Percentiles rank a stretch among this genome's conserved stretches.
Evolutionary conservation across 2,329 filamentous ascomycete genomes (phyloP).

Genomic region (Nothophoma quercina): DNA sequence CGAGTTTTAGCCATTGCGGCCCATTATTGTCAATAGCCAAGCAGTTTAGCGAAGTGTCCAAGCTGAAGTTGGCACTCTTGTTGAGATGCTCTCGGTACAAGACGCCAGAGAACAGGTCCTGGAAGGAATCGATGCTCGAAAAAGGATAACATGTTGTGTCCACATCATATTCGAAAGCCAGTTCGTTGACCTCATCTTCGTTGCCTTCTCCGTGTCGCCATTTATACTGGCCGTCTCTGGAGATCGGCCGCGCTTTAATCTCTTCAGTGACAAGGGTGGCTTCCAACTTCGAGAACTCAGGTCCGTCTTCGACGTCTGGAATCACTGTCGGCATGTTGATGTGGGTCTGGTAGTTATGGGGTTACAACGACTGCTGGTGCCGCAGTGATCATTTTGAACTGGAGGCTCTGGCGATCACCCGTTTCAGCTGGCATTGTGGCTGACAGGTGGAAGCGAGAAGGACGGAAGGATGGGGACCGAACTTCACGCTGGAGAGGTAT

Average conservation of each 20-base stretch:
- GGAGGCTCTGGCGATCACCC: too few species aligned
- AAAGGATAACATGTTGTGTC: neutral
- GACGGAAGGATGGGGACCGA: too few species aligned
- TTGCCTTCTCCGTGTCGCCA: too few species aligned
- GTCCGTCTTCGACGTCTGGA: neutral
- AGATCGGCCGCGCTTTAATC: neutral
- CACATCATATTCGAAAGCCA: neutral
- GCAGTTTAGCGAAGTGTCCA: neutral
- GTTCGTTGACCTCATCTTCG: neutral
- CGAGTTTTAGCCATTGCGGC: neutral
- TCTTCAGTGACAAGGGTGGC: neutral
- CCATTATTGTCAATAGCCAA: neutral
- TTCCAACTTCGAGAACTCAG: constrained; percentile 3
- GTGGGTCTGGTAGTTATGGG: too few species aligned
- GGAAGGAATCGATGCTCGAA: neutral
- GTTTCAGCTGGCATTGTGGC: too few species aligned
- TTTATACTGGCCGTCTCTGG: too few species aligned
- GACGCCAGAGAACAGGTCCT: neutral
- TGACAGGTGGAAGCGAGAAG: too few species aligned
- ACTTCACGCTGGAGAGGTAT: too few species aligned
- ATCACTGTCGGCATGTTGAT: too few species aligned
- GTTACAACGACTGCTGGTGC: too few species aligned
- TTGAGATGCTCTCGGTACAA: neutral
- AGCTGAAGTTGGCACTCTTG: neutral
- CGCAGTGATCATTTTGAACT: neutral